Evolutionary conservation across 2,329 filamentous ascomycete species (phyloP), one percentile per base, ranked within the genome.

Genomic region (Alternaria gaisen): DNA sequence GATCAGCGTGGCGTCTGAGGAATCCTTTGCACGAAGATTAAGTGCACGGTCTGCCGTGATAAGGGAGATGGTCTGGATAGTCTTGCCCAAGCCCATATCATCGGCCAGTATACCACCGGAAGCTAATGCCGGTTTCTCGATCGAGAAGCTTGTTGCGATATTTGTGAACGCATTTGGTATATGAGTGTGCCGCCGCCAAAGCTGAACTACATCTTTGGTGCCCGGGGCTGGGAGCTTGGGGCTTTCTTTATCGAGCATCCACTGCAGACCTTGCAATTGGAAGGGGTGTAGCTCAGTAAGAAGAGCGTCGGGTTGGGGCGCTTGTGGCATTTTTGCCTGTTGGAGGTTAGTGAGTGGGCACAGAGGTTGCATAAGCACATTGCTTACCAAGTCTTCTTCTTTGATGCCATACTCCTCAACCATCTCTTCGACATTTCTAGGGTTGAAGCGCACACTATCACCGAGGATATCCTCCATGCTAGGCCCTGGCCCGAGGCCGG

Each of bases 81-180:
- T 97, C 81, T 97, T 97, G 24, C 93, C 93, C 5, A 97, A 80
- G 4, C 93, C 93, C 94, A 97, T 97, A 71, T 97, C 93, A 75
- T 97, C 93, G 2, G 93, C 92, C 9, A 97, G 84, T 51, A 97
- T 93, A 32, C 93, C 93, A 18, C 93, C 93, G 51, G 88, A 91
- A 7, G 91, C 87, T 22, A 97, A 83, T 1, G 81, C 77, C 0
- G 92, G 92, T 1, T 84, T 78, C 9, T 85, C 88, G 10, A 78
- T 65, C 1, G 87, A 85, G 73, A 89, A 94, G 53, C 89, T 89
- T 0, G 88, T 94, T 60, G 89, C 91, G 65, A 92, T 84, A 77
- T 91, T 93, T 58, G 84, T 85, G 69, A 88, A 92, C 26, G 75
- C 74, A 54, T 76, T 79, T 3, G 72, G 82, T 61, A 75, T 68